phyloP scores from a whole-genome alignment of 208 protist species.

The Leishmania martiniquensis region DNA sequence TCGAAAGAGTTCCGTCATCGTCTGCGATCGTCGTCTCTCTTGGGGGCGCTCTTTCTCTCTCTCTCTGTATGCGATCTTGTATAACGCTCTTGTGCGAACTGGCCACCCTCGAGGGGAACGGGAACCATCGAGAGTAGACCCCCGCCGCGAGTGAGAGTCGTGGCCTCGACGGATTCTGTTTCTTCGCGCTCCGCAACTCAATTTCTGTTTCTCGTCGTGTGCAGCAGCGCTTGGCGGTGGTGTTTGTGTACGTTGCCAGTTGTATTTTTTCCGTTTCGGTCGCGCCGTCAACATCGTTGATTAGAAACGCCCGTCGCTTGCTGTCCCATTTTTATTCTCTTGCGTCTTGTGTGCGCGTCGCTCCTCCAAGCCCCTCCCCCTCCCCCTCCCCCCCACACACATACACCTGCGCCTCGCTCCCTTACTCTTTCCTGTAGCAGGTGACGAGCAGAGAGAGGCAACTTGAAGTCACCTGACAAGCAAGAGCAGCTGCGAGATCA shows the following conservation, averaged over 20 bases:
- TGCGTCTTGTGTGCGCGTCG: neutral
- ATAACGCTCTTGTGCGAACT: neutral
- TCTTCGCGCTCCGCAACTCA: neutral
- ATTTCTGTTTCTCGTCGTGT: neutral
- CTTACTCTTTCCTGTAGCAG: neutral
- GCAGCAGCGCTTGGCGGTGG: neutral
- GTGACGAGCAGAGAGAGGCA: neutral
- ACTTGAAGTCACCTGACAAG: neutral
- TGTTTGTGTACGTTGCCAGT: too few species aligned
- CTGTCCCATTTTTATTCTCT: constrained; percentile 1
- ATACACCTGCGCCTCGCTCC: neutral
- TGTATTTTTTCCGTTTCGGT: neutral
- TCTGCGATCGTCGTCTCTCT: neutral
- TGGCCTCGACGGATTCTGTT: neutral
- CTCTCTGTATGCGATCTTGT: neutral
- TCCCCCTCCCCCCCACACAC: too few species aligned
- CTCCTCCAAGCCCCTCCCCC: constrained; percentile 6
- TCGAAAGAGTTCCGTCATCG: neutral
- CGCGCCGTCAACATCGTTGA: neutral
- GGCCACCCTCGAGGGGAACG: neutral
- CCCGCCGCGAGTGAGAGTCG: neutral
- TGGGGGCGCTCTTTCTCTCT: too few species aligned
- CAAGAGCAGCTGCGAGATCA: neutral
- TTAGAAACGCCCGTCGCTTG: neutral
- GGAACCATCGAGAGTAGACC: neutral